These are phyloP conservation scores for Trifolium fragiferum DNA, from an alignment of 306 rosid species.

Conservation along the genomic window DNA sequence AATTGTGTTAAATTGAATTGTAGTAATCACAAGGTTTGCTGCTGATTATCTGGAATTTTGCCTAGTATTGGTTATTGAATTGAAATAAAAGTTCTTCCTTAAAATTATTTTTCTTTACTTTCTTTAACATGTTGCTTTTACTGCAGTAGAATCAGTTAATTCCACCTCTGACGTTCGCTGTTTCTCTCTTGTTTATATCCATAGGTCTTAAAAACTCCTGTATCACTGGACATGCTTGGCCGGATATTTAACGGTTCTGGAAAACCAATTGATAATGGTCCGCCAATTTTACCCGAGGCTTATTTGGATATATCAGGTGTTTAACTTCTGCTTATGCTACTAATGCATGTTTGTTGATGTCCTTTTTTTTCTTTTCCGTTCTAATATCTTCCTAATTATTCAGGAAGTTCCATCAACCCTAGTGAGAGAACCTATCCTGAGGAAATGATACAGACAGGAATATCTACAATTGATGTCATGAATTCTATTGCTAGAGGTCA, in stretches of 20 bases:
- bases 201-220: slow-evolving; percentile 98
- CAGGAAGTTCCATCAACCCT: slow-evolving; percentile 99
- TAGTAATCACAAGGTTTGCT: slow-evolving; percentile 5
- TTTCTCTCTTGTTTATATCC: slow-evolving; percentile 34
- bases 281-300: slow-evolving; percentile 98
- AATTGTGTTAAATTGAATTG: slow-evolving; percentile 6
- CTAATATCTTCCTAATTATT: slow-evolving; percentile 37
- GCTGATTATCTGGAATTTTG: slow-evolving; percentile 18
- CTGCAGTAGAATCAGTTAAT: slow-evolving; percentile 19
- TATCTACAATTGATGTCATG: slow-evolving; percentile 99
- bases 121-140: slow-evolving; percentile 30
- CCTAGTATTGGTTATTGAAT: slow-evolving; percentile 23
- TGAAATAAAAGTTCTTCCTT: slow-evolving; percentile 31
- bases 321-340: slow-evolving; percentile 14
- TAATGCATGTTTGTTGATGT: slow-evolving; percentile 11
- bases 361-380: not conserved
- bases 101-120: slow-evolving; percentile 19
- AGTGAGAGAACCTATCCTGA: slow-evolving; percentile 99
- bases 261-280: slow-evolving; percentile 98
- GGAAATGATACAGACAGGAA: slow-evolving; percentile 99
- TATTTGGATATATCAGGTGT: slow-evolving; percentile 96
- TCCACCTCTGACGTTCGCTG: slow-evolving; percentile 34
- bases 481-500: slow-evolving; percentile 99
- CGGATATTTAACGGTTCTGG: slow-evolving; percentile 99
- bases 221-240: slow-evolving; percentile 97